Evolutionary conservation across 345 rosid species (phyloP), one percentile per base, ranked within the genome.

Genomic region (Populus pruinosa): DNA sequence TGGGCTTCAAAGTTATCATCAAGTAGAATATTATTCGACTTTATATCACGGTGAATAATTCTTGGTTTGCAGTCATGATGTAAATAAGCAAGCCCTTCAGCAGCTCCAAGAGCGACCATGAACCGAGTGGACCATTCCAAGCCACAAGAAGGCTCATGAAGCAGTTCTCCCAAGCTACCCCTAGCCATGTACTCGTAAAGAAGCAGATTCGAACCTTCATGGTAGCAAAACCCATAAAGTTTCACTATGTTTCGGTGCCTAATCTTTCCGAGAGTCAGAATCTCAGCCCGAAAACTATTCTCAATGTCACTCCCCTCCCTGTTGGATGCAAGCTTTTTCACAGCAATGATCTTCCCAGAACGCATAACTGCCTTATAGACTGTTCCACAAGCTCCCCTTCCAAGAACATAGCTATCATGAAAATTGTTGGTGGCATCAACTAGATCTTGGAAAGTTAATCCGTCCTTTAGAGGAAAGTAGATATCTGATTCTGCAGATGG

Each of bases 181-280:
- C 88, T 88, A 20, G 86, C 85, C 94, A 93, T 87, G 87, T 88
- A 89, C 86, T 93, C 92, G 9, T 93, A 93, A 70, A 93, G 78
- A 71, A 93, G 92, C 74, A 93, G 90, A 83, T 88, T 90, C 18
- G 91, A 87, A 79, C 87, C 91, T 78, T 89, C 94, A 78, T 87
- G 89, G 72, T 86, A 82, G 83, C 92, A 91, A 84, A 93, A 93
- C 8, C 97, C 97, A 69, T 86, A 83, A 36, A 93, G 93, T 83
- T 93, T 93, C 85, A 93, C 95, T 4, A 93, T 93, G 66, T 91
- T 93, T 41, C 93, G 79, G 78, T 93, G 97, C 78, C 94, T 90
- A 41, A 93, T 93, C 85, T 88, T 90, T 76, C 97, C 95, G 8
- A 93, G 95, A 9, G 97, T 93, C 62, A 87, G 84, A 73, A 93